Evolutionary conservation across 805 yeast species (phyloP).

Genomic region (Ogataea parapolymorpha): DNA sequence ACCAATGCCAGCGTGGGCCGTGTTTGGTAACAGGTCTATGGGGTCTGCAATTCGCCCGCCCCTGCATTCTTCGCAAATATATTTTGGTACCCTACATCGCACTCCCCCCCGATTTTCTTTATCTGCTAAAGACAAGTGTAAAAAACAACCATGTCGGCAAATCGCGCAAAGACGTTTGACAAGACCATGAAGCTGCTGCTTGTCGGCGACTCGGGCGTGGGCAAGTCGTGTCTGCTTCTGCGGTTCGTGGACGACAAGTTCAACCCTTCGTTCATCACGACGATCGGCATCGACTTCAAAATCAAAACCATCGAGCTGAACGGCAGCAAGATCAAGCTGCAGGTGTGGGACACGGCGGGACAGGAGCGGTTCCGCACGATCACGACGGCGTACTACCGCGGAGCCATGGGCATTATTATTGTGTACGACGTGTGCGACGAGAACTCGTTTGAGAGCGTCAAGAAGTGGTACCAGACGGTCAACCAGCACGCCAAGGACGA

Average conservation of each 20-base stretch:
- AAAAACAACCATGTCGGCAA: constrained; percentile 41
- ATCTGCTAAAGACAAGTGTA: constrained; percentile 10
- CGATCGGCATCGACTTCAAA: constrained; percentile 97
- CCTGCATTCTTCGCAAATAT: too few relatives aligned
- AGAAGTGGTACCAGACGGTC: constrained; percentile 94
- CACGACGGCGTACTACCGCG: constrained; percentile 89
- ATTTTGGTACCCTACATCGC: too few relatives aligned
- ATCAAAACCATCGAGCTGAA: constrained; percentile 93
- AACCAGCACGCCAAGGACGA: constrained; percentile 96
- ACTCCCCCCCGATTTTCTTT: background rate
- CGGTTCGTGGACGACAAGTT: constrained; percentile 96
- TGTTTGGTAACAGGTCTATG: background rate
- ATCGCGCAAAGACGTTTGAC: constrained; percentile 73
- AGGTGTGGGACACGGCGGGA: constrained; percentile 98
- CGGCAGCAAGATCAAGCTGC: constrained; percentile 89
- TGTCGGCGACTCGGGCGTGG: constrained; percentile 91
- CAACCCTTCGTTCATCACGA: constrained; percentile 94
- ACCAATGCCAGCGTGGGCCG: background rate
- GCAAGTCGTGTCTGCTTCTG: constrained; percentile 83
- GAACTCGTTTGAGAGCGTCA: constrained; percentile 87
- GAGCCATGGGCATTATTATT: constrained; percentile 83
- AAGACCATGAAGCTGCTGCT: constrained; percentile 87
- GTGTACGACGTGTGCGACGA: constrained; percentile 86
- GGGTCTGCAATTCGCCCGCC: too few relatives aligned
- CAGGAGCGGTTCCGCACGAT: constrained; percentile 94